Percentiles rank a stretch among this genome's conserved stretches.
Conservation (phyloP, 192 early-diverging fungal species). For the Chytriomyces sp. region DNA sequence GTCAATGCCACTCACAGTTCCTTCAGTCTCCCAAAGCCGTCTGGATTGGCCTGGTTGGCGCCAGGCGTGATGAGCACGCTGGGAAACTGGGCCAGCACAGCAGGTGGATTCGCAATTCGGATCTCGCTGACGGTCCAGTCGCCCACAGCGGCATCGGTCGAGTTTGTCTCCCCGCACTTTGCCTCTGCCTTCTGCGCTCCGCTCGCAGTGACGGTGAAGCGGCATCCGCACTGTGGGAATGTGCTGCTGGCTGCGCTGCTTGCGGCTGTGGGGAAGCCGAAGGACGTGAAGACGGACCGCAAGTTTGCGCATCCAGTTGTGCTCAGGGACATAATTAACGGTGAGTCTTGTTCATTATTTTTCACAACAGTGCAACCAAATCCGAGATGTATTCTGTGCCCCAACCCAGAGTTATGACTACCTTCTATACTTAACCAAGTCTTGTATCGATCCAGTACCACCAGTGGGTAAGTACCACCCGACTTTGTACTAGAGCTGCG, state of each 20-base stretch:
- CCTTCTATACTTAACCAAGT: no score
- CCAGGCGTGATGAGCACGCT: neutral
- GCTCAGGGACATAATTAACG: neutral
- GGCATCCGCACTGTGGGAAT: conserved; percentile 19
- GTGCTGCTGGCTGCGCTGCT: neutral
- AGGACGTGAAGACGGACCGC: conserved; percentile 9
- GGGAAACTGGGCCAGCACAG: conserved; percentile 9
- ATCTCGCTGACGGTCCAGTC: neutral
- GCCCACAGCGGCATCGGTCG: neutral
- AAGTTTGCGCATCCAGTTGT: conserved; percentile 28
- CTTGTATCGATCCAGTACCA: no score
- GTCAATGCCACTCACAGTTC: conserved; percentile 4
- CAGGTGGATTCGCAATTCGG: conserved; percentile 10
- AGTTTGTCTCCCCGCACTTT: neutral
- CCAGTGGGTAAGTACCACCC: no score
- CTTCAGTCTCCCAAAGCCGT: conserved; percentile 1
- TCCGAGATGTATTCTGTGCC: no score
- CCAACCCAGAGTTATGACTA: no score
- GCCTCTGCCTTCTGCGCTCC: neutral
- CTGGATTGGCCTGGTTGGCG: neutral
- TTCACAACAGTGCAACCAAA: no score
- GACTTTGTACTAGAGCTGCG: no score
- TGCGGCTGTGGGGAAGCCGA: conserved; percentile 6
- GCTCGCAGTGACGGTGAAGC: conserved; percentile 1
- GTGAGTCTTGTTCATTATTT: no score